phyloP scores from a whole-genome alignment of 768 basidiomycete genomes.

The Lentinula lateritia region DNA sequence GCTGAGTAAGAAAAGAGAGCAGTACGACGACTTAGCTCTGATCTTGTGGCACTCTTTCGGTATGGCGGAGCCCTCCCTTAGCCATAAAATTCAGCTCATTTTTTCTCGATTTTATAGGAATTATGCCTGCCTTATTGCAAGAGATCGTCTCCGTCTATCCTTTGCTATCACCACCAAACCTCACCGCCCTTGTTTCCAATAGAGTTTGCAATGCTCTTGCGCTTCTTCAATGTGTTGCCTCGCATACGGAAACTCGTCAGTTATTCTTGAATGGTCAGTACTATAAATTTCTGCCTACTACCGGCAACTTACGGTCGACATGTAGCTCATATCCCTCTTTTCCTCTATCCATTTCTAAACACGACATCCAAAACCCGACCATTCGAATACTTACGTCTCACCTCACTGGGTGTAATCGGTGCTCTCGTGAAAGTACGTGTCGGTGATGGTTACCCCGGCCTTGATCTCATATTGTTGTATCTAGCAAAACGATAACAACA shows the following conservation, averaged over 20 bases:
- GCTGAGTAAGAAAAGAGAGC: conserved; percentile 97
- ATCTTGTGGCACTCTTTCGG: conserved; percentile 99
- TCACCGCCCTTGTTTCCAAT: conserved; percentile 97
- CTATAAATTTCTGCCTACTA: background rate
- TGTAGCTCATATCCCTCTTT: conserved; percentile 93
- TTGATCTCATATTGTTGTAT: background rate
- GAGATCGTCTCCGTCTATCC: conserved; percentile 99
- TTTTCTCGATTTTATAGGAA: conserved; percentile 45
- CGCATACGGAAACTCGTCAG: conserved; percentile 92
- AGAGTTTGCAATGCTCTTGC: conserved; percentile 98
- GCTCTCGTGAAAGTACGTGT: conserved; percentile 87
- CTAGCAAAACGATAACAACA: conserved; percentile 98
- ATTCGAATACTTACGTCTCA: conserved; percentile 98
- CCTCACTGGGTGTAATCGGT: conserved; percentile 98
- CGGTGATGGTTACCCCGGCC: background rate
- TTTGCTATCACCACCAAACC: conserved; percentile 87
- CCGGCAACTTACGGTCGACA: conserved; percentile 13
- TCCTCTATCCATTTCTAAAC: conserved; percentile 98
- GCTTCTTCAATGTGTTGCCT: conserved; percentile 95
- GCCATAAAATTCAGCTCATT: background rate
- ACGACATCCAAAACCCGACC: conserved; percentile 99
- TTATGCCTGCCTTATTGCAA: conserved; percentile 95
- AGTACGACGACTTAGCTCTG: conserved; percentile 96
- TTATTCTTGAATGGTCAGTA: conserved; percentile 86
- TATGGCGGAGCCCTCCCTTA: conserved; percentile 24